phyloP scores from a whole-genome alignment of 768 basidiomycete species.

The Tricholoma flavovirens region DNA sequence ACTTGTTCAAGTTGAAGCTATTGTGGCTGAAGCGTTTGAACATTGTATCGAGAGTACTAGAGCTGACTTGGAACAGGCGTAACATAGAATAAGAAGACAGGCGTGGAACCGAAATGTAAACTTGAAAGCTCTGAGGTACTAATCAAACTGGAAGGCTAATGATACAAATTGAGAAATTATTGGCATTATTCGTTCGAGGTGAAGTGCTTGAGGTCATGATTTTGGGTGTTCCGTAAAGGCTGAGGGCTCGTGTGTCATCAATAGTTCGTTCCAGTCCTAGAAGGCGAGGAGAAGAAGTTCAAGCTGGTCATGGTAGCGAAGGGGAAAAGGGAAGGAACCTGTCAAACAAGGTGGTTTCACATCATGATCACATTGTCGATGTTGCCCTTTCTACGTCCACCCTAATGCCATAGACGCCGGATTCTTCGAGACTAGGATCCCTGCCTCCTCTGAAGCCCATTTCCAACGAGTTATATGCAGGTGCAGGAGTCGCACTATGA shows the following conservation, averaged over 20 bases:
- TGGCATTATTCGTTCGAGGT: background rate
- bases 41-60: too few species aligned
- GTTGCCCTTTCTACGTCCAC: slow-evolving; percentile 61
- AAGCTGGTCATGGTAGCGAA: background rate
- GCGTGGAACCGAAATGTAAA: background rate
- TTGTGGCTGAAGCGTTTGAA: background rate
- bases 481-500: slow-evolving; percentile 43
- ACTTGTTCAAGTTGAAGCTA: too few species aligned
- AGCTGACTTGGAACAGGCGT: background rate
- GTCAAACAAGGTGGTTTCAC: slow-evolving; percentile 12
- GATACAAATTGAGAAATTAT: slow-evolving; percentile 7
- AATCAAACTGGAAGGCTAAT: slow-evolving; percentile 6
- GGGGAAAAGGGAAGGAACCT: background rate
- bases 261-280: slow-evolving; percentile 7
- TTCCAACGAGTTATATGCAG: slow-evolving; percentile 48
- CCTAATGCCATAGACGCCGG: slow-evolving; percentile 41
- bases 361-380: slow-evolving; percentile 44
- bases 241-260: slow-evolving; percentile 3
- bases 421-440: slow-evolving; percentile 26
- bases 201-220: background rate
- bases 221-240: slow-evolving; percentile 7
- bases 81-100: background rate
- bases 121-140: background rate
- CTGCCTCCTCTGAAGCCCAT: slow-evolving; percentile 34
- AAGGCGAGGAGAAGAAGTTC: background rate